Percentiles rank a stretch among this genome's conserved stretches.
These are phyloP conservation scores for Solanum hybrid DNA, from an alignment of 305 asterid species.

Conservation along the genomic window DNA sequence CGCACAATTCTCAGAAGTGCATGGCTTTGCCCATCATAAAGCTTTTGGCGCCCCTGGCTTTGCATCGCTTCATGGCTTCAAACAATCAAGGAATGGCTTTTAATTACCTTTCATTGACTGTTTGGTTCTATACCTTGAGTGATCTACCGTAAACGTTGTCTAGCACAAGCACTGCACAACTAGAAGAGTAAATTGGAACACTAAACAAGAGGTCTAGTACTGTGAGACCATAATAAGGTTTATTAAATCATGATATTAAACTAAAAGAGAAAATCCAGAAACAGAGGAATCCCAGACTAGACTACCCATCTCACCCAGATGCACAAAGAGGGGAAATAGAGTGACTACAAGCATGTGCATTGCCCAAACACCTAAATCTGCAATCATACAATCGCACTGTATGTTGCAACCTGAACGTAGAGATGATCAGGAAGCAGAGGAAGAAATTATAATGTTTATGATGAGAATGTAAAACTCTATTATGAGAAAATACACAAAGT, in stretches of 20 bases:
- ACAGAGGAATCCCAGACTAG: background rate
- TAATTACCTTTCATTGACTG: background rate
- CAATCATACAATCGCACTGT: background rate
- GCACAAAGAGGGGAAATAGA: background rate
- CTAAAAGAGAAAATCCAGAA: background rate
- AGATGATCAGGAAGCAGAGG: constrained; percentile 1
- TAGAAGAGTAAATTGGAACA: background rate
- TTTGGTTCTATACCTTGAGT: background rate
- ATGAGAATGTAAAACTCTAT: background rate
- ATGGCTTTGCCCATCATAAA: background rate
- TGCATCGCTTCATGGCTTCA: background rate
- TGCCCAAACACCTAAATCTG: background rate
- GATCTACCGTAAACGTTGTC: background rate
- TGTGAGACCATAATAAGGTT: background rate
- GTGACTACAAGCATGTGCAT: background rate
- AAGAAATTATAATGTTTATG: background rate
- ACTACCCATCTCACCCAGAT: background rate
- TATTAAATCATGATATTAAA: background rate
- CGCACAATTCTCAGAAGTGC: background rate
- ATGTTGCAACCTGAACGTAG: background rate
- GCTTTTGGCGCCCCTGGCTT: background rate
- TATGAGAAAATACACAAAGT: background rate
- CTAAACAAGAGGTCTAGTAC: background rate
- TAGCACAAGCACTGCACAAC: background rate
- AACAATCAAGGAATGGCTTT: background rate